Evolutionary conservation across 2,329 filamentous ascomycete species (phyloP), one percentile per base, ranked within the genome.

Genomic region (Fusarium sp.): DNA sequence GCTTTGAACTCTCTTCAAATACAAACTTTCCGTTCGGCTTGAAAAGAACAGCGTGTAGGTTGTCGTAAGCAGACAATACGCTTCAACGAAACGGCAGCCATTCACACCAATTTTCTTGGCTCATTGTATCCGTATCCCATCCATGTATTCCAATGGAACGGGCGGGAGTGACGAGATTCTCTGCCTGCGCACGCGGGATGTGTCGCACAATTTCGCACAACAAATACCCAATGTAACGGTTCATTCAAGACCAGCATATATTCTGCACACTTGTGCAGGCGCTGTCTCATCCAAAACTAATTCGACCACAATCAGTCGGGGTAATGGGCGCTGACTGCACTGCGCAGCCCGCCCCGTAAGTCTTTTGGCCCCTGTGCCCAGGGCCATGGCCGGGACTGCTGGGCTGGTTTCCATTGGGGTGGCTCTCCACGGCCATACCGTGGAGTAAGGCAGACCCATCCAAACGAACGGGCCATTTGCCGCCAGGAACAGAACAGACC

Each of bases 181-280:
- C 39, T 55, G 54, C 49, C 38, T 49, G 43, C 39, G 47, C 50
- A 64, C 21, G 51, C 52, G 52, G 51, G 46, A 62, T 73, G 62
- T 61, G 70, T 74, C 54, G 65, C 70, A 73, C 68, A 69, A 55
- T 58, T 63, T 53, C 39, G 53, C 53, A 58, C 39, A 55, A 64
- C 65, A 44, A 65, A 49, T 65, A 38, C 40, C 39, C 61, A 53
- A 62, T 57, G 61, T 58, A 70, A 65, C 58, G 51, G 54, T 62
- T 63, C 54, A 49, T 68, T 53, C 40, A 47, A 58, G 39, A 33
- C 57, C 54, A 54, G 55, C 61, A 53, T 47, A 39, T 52, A 43
- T 44, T 55, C 60, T 62, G 61, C 72, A 72, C 72, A 69, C 70
- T 74, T 49, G 70, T 73, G 70, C 69, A 65, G 45, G 55, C 62